Evolutionary conservation across 208 protist species (phyloP), one percentile per base, ranked within the genome.

Genomic region (Herpetomonas samuelpessoai): DNA sequence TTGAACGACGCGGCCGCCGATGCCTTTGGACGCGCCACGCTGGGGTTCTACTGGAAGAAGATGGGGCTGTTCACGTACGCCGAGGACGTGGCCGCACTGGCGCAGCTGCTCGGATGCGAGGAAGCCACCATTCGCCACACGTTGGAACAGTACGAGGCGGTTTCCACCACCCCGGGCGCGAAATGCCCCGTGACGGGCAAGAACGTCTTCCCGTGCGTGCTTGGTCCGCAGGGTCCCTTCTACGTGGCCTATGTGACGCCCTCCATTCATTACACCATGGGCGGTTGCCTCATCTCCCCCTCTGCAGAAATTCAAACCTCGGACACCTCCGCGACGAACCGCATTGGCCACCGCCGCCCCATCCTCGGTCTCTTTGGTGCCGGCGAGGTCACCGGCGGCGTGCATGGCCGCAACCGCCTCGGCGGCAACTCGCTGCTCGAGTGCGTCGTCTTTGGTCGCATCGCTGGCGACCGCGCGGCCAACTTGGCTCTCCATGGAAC

Each of bases 211-310:
- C 86, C 79, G 38, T 87, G 77, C 54, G 70, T 79, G 24, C 7
- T 88, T 18, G 88, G 81, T 31, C 22, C 72, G 9, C 64, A 86
- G 28, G 83, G 85, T 26, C 79, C 77, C 16, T 95, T 75, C 67
- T 86, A 96, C 66, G 85, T 95, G 24, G 81, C 91, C 27, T 68
- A 74, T 56, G 81, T 98, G 46, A 98, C 95, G 24, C 97, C 97
- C 16, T 86, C 82, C 6, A 89, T 99, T 63, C 97, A 99, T 79
- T 99, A 99, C 86, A 97, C 84, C 9, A 98, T 98, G 97, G 97
- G 97, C 53, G 97, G 97, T 44, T 71, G 97, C 52, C 54, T 79
- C 39, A 97, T 99, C 63, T 88, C 88, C 30, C 53, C 77, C 9
- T 67, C 94, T 10, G 91, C 79, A 10, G 72, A 88, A 47, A 75